Percentiles rank a stretch among this genome's conserved stretches.
Evolutionary conservation across 257 asterid genomes (phyloP).

Genomic region (Salvia splendens): DNA sequence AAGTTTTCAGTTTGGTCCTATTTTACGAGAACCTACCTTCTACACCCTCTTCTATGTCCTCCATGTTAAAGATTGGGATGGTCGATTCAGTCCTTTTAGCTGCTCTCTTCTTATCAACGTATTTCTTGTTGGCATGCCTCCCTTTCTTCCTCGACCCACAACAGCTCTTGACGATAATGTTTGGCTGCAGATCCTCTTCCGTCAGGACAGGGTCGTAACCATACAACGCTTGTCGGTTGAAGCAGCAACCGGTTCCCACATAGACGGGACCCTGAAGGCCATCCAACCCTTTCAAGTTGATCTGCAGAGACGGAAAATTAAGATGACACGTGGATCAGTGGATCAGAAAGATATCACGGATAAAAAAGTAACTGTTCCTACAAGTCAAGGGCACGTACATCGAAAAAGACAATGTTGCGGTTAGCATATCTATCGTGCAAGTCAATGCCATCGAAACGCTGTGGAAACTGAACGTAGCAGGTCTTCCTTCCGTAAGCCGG

Average conservation of each 20-base stretch:
- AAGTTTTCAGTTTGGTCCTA: constrained; percentile 15
- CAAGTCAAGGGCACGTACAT: constrained; percentile 40
- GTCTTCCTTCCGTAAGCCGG: constrained; percentile 70
- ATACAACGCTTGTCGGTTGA: constrained; percentile 81
- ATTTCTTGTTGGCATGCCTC: constrained; percentile 59
- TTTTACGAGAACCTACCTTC: constrained; percentile 55
- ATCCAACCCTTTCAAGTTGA: constrained; percentile 89
- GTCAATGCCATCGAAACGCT: constrained; percentile 74
- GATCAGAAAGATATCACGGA: not conserved
- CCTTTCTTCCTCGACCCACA: constrained; percentile 79
- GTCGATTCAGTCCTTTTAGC: constrained; percentile 79
- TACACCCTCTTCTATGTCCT: constrained; percentile 84
- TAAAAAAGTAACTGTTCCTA: not conserved
- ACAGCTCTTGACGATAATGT: constrained; percentile 70
- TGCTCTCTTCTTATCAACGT: constrained; percentile 71
- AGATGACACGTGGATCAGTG: not conserved
- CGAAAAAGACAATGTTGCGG: constrained; percentile 67
- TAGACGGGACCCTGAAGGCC: constrained; percentile 95
- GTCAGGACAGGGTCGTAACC: constrained; percentile 87
- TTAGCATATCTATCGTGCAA: constrained; percentile 75
- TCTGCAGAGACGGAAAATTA: constrained; percentile 43
- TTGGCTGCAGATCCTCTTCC: constrained; percentile 80
- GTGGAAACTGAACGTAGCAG: constrained; percentile 61
- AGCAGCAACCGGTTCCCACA: constrained; percentile 96
- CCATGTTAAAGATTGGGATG: constrained; percentile 75